phyloP scores from a whole-genome alignment of 306 rosid genomes.

The Luffa acutangula region DNA sequence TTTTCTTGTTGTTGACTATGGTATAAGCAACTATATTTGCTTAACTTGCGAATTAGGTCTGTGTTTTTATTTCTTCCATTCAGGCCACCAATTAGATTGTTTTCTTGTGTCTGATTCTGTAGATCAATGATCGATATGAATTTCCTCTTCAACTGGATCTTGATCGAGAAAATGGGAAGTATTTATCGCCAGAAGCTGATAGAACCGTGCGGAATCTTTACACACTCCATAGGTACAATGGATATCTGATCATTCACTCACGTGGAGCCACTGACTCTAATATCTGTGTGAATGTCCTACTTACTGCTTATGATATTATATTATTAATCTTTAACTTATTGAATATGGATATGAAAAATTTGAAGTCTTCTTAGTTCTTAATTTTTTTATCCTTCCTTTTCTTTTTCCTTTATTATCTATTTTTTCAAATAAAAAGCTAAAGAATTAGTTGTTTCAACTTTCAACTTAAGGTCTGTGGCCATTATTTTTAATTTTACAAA shows the following conservation, averaged over 20 bases:
- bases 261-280: background rate
- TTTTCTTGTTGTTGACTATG: background rate
- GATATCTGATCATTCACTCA: conserved; percentile 4
- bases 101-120: conserved; percentile 11
- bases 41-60: background rate
- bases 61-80: background rate
- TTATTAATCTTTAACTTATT: background rate
- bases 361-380: background rate
- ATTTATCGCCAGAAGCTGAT: conserved; percentile 95
- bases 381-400: background rate
- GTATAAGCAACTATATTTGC: background rate
- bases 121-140: conserved; percentile 98
- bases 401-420: background rate
- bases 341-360: background rate
- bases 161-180: conserved; percentile 80
- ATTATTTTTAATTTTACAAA: background rate
- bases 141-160: conserved; percentile 97
- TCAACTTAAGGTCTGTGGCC: background rate
- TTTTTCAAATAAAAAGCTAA: background rate
- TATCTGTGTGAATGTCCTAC: background rate
- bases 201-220: conserved; percentile 83
- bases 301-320: background rate
- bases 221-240: conserved; percentile 83
- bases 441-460: background rate
- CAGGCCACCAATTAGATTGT: background rate